A percentile compares a stretch with the other conserved stretches of the same genome.
These are phyloP conservation scores for Acanthamoeba lenticulata DNA, from an alignment of 208 protist species.

Conservation along the genomic window DNA sequence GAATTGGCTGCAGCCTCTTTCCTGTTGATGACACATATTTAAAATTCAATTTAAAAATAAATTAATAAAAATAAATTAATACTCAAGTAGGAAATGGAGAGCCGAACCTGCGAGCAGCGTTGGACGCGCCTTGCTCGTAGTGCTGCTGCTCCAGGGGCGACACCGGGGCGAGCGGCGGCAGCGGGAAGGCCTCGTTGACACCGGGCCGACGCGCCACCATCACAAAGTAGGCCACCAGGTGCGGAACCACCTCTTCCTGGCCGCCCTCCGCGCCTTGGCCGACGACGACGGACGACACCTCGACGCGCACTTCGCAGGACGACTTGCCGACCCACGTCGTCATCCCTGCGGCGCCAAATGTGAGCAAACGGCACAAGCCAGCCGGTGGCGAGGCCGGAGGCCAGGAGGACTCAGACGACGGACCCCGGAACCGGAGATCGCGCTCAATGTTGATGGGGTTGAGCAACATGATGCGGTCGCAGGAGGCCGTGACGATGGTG, in stretches of 20 bases:
- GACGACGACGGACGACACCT: constrained; percentile 18
- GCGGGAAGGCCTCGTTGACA: constrained; percentile 11
- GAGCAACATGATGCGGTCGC: constrained; percentile 51
- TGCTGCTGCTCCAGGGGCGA: not conserved
- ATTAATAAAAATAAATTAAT: no score
- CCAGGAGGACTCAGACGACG: not conserved
- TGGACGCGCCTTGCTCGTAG: constrained; percentile 19
- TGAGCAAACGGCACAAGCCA: not conserved
- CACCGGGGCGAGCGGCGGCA: constrained; percentile 27
- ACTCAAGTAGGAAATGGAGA: no score
- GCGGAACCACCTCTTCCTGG: not conserved
- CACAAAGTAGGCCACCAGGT: constrained; percentile 59
- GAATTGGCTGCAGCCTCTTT: constrained; percentile 55
- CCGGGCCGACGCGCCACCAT: constrained; percentile 15
- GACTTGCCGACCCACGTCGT: constrained; percentile 61
- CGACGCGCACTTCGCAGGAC: constrained; percentile 52
- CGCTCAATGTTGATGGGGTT: constrained; percentile 58
- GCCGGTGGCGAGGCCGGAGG: no score
- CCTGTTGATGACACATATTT: no score
- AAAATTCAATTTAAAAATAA: no score
- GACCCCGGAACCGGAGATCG: not conserved
- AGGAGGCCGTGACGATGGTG: constrained; percentile 59
- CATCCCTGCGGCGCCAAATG: not conserved
- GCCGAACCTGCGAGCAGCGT: not conserved
- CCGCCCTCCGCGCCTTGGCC: no score